Percentiles rank a stretch among this genome's conserved stretches.
Conservation (phyloP, 2,329 filamentous ascomycete species). For the Stylonectria norvegica region DNA sequence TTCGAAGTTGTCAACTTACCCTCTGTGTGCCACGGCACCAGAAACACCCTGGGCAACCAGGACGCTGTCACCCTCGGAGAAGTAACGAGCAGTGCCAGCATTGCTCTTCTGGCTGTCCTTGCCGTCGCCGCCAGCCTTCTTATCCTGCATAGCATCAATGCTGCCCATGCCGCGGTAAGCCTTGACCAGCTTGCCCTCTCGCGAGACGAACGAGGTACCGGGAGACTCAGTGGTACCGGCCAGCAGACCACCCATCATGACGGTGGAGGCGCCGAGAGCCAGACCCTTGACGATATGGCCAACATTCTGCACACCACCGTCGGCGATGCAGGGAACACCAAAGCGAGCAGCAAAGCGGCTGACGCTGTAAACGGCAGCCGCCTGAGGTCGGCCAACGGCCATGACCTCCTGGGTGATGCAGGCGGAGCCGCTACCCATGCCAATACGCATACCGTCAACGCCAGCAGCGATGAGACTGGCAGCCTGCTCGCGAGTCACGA, state of each 20-base stretch:
- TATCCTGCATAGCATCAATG: slow-evolving; percentile 99
- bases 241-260: slow-evolving; percentile 99
- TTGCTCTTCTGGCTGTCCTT: slow-evolving; percentile 78
- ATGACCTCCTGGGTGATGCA: slow-evolving; percentile 99
- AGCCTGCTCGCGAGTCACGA: slow-evolving; percentile 95
- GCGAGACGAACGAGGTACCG: slow-evolving; percentile 92
- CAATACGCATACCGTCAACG: slow-evolving; percentile 93
- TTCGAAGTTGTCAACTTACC: slow-evolving; percentile 37
- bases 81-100: slow-evolving; percentile 95
- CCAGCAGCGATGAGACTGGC: slow-evolving; percentile 88
- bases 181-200: slow-evolving; percentile 97
- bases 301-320: slow-evolving; percentile 96
- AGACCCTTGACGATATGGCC: slow-evolving; percentile 99
- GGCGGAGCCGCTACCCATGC: slow-evolving; percentile 96
- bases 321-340: slow-evolving; percentile 95
- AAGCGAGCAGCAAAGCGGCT: slow-evolving; percentile 86
- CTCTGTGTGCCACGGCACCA: slow-evolving; percentile 76
- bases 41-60: slow-evolving; percentile 96
- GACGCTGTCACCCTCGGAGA: slow-evolving; percentile 92
- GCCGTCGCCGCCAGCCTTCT: slow-evolving; percentile 77
- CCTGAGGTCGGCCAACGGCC: slow-evolving; percentile 96
- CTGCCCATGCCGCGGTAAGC: slow-evolving; percentile 98
- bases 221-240: slow-evolving; percentile 97
- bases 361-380: slow-evolving; percentile 87
- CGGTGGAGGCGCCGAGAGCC: slow-evolving; percentile 85